phyloP scores from a whole-genome alignment of 192 early-diverging fungal species.

The Backusella luteola region DNA sequence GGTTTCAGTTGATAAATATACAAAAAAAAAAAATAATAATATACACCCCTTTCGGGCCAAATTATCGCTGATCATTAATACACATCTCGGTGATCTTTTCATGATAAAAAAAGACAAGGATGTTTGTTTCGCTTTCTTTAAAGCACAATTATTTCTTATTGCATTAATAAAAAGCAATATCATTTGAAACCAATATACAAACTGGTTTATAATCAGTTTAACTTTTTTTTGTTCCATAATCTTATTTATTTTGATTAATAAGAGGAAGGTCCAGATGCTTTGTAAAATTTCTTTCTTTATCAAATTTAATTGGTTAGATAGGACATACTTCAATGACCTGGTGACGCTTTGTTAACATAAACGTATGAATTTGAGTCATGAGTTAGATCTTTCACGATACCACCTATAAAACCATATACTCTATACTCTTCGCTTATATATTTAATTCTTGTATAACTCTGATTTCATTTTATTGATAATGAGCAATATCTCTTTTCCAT shows the following conservation, averaged over 20 bases:
- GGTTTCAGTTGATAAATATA: not conserved
- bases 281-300: not conserved
- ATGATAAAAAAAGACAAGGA: not conserved
- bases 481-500: not conserved
- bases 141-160: not conserved
- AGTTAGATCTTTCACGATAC: too few relatives aligned
- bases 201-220: not conserved
- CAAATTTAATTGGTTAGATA: not conserved
- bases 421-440: not conserved
- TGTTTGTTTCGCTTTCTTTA: not conserved
- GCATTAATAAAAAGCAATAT: not conserved
- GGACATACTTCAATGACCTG: not conserved
- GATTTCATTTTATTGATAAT: not conserved
- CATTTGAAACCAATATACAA: not conserved
- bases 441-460: not conserved
- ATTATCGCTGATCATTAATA: not conserved
- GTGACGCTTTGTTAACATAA: not conserved
- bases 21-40: too few relatives aligned
- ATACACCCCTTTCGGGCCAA: not conserved
- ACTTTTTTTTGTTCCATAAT: not conserved
- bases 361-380: not conserved
- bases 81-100: too few relatives aligned
- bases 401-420: not conserved
- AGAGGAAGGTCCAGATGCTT: not conserved
- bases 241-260: not conserved